These are phyloP conservation scores for Wickerhamomyces pijperi DNA, from an alignment of 805 yeast species.

Conservation along the genomic window DNA sequence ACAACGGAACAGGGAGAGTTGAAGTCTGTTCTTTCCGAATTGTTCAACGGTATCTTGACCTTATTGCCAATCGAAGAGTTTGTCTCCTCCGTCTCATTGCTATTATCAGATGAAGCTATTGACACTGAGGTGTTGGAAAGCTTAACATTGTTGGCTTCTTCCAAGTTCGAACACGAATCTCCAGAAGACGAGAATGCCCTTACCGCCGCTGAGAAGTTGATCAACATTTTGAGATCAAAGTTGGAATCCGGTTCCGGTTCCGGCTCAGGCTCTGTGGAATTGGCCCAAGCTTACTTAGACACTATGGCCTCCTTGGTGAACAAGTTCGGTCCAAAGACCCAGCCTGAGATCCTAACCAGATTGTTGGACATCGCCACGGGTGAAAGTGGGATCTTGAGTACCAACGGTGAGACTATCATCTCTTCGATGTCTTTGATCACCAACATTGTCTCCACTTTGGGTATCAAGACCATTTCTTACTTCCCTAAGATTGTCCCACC, in stretches of 20 bases:
- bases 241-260: conserved; percentile 16
- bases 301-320: conserved; percentile 50
- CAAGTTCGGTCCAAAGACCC: conserved; percentile 46
- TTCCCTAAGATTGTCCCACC: conserved; percentile 82
- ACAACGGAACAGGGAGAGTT: conserved; percentile 1
- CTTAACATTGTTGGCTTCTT: conserved; percentile 48
- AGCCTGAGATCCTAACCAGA: conserved; percentile 33
- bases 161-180: conserved; percentile 62
- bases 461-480: conserved; percentile 76
- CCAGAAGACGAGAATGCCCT: conserved; percentile 36
- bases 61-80: conserved; percentile 69
- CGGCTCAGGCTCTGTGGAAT: conserved; percentile 21
- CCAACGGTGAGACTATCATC: conserved; percentile 51
- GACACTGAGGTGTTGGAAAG: conserved; percentile 44
- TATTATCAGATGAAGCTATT: conserved; percentile 21
- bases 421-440: conserved; percentile 67
- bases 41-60: conserved; percentile 53
- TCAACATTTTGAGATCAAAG: conserved; percentile 37
- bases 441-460: conserved; percentile 59
- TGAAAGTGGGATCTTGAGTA: conserved; percentile 40
- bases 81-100: conserved; percentile 44
- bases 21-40: conserved; percentile 27
- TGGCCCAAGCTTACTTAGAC: conserved; percentile 63
- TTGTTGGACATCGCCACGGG: conserved; percentile 41
- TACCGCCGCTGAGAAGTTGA: conserved; percentile 38